Percentiles rank a stretch among this genome's conserved stretches.
Evolutionary conservation across 768 basidiomycete genomes (phyloP).

Genomic region (Mrakia gelida): DNA sequence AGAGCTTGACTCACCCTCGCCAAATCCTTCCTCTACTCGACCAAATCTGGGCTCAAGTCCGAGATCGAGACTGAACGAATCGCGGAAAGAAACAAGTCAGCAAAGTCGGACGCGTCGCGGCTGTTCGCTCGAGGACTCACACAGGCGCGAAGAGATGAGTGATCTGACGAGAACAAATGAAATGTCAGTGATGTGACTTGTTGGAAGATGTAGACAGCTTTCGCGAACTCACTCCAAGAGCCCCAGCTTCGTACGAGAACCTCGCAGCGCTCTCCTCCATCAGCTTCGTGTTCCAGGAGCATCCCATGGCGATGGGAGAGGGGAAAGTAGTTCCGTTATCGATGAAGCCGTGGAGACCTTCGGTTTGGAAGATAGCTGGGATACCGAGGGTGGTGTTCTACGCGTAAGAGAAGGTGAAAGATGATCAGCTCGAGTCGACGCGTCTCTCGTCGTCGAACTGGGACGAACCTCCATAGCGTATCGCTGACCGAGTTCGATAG

Average conservation of each 20-base stretch:
- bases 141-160: slow-evolving; percentile 65
- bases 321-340: slow-evolving; percentile 56
- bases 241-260: slow-evolving; percentile 60
- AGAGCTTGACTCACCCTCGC: slow-evolving; percentile 42
- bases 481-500: slow-evolving; percentile 55
- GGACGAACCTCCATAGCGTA: slow-evolving; percentile 63
- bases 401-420: background rate
- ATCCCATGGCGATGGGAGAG: slow-evolving; percentile 62
- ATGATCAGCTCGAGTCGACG: background rate
- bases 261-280: slow-evolving; percentile 53
- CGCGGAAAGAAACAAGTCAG: background rate
- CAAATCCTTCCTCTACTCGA: slow-evolving; percentile 51
- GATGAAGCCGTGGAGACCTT: slow-evolving; percentile 44
- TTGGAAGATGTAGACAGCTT: background rate
- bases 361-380: slow-evolving; percentile 60
- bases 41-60: slow-evolving; percentile 66
- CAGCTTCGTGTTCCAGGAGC: slow-evolving; percentile 58
- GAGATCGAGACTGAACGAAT: slow-evolving; percentile 50
- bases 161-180: slow-evolving; percentile 42
- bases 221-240: slow-evolving; percentile 47
- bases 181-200: background rate
- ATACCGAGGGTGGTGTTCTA: slow-evolving; percentile 57
- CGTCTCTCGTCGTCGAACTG: background rate
- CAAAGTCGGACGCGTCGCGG: background rate
- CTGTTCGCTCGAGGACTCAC: background rate